Evolutionary conservation across 768 basidiomycete species (phyloP), one percentile per base, ranked within the genome.

Genomic region (Polyporus arcularius): DNA sequence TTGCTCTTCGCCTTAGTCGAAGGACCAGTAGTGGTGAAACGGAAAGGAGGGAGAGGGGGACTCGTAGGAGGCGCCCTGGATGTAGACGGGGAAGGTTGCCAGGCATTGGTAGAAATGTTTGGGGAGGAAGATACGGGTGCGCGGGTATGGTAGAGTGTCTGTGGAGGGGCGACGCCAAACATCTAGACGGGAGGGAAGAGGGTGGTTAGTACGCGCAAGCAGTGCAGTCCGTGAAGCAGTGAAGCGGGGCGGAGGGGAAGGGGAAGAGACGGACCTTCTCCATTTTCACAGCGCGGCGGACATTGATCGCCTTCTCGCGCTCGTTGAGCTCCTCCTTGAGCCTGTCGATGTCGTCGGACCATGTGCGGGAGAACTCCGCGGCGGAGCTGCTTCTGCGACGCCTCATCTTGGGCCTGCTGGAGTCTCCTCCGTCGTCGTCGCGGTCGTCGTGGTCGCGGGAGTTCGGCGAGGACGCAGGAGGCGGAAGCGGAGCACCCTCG

Each of bases 241-340:
- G 50, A 15, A 49, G 21, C 30, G 46, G 53, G 58, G 14, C 0
- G 38, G 11, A 21, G 49, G 48, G 30, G 16, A 30, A 26, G 15
- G 40, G 14, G 30, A 26, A 12, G 10, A n/a, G 42, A 70, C 80
- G 32, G 57, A 89, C 92, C 85, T 89, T 88, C 74, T 93, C 90
- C 90, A 94, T 93, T 75, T 94, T 94, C 69, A 87, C 80, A 41
- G 90, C 91, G 53, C 92, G 76, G 51, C 86, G 81, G 48, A 94
- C 90, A 67, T 89, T 90, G 68, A 88, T 82, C 14, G 88, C 87
- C 76, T 91, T 92, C 70, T 93, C 90, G 64, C 76, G 79, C 31
- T 84, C 85, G 66, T 85, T 81, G 50, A 94, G 79, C 60, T 90
- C 87, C 70, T 85, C 88, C 72, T 83, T 89, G 45, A 86, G 72